Evolutionary conservation across 2,329 filamentous ascomycete genomes (phyloP).

Genomic region (Fusarium robinianum): DNA sequence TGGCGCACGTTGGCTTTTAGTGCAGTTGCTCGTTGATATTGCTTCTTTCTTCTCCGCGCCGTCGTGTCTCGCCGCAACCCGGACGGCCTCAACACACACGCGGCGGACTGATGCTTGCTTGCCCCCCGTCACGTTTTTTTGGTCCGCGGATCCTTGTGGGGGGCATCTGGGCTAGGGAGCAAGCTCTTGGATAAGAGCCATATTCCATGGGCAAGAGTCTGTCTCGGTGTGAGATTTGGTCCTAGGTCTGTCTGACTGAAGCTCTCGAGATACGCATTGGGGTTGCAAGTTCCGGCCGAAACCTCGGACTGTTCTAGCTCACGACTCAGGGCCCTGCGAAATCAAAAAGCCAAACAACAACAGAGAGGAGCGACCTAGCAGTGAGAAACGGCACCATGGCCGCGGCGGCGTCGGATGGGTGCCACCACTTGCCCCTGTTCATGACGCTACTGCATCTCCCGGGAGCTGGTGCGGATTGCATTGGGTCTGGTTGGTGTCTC

Average conservation of each 20-base stretch:
- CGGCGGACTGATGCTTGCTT: slow-evolving; percentile 10
- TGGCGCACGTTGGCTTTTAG: slow-evolving; percentile 22
- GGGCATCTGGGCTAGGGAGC: slow-evolving; percentile 23
- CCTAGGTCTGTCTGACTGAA: too few species aligned
- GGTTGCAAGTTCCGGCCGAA: slow-evolving; percentile 33
- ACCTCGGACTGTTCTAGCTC: slow-evolving; percentile 24
- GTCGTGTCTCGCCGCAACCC: slow-evolving; percentile 34
- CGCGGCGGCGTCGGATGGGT: slow-evolving; percentile 20
- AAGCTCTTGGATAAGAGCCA: slow-evolving; percentile 17
- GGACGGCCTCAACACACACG: slow-evolving; percentile 27
- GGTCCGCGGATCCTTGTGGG: slow-evolving; percentile 21
- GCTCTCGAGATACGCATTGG: too few species aligned
- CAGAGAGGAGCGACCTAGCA: slow-evolving; percentile 17
- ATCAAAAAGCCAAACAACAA: slow-evolving; percentile 16
- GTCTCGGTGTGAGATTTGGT: slow-evolving; percentile 26
- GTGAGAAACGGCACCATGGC: slow-evolving; percentile 15
- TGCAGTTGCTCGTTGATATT: slow-evolving; percentile 27
- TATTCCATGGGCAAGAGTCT: slow-evolving; percentile 11
- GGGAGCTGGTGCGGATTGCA: slow-evolving; percentile 19
- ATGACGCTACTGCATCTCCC: slow-evolving; percentile 27
- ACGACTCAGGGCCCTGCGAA: slow-evolving; percentile 9
- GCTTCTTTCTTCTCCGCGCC: slow-evolving; percentile 25
- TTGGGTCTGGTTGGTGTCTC: slow-evolving; percentile 15
- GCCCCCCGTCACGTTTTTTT: slow-evolving; percentile 22
- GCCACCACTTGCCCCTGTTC: slow-evolving; percentile 20